Evolutionary conservation across 768 basidiomycete genomes (phyloP), one percentile per base, ranked within the genome.

Genomic region (Boletus tomentosulus): DNA sequence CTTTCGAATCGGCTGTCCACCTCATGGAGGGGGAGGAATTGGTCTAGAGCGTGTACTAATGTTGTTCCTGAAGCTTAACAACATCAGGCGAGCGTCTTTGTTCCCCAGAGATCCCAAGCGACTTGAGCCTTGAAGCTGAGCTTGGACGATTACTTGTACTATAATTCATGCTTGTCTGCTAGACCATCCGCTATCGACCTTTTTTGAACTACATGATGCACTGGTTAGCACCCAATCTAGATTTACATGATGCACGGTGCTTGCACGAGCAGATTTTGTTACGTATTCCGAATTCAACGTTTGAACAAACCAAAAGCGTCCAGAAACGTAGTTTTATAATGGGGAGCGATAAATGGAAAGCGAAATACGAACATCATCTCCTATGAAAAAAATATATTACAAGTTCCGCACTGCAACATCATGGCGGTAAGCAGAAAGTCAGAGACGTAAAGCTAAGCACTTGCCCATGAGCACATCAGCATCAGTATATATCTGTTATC

Each of bases 21-120:
- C 97, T 15, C 97, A 99, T 71, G 97, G 92, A 46, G 97, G 96
- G 61, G 96, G 94, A 57, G 96, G 96, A 56, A 93, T 98, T 62
- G 95, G 92, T 50, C 78, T 95, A 56, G 94, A 97, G 73, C 89
- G 93, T 51, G 94, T 99, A 48, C 73, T 98, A 66, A 98, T 98
- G 95, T 76, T 99, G 60, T 99, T 94, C 83, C 76, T 99, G 70
- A 95, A 96, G 75, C 79, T 99, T 58, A 90, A 89, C 76, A 97
- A 98, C 77, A 94, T 98, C 65, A 80, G 96, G 48, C 78, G 92
- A 47, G 94, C 92, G 25, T 89, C 89, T 25, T 67, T 98, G 66
- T 98, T 98, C 85, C 97, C 97, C 13, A 82, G 97, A 65, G 97
- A 98, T 75, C 97, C 97, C 53, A 96, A 93, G 76, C 80, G 96